Evolutionary conservation across 768 basidiomycete genomes (phyloP), one percentile per base, ranked within the genome.

Genomic region (Mycena belliarum): DNA sequence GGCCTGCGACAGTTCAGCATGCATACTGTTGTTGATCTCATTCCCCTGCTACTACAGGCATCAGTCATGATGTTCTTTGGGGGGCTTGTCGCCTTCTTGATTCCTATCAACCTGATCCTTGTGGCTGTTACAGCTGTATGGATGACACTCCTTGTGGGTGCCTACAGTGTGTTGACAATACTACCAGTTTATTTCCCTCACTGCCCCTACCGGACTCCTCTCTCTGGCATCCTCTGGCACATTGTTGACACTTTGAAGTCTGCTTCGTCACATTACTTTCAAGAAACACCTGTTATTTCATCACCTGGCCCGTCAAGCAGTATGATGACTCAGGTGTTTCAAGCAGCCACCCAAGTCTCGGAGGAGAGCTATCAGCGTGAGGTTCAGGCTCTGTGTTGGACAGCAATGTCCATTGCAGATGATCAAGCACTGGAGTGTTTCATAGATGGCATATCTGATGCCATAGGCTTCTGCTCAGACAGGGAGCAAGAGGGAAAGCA

Each of bases 141-240:
- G 42, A 21, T 29, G 28, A 11, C 33, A 7, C 15, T 46, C 1
- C 6, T 54, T n/a, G 37, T 38, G 5, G 16, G 6, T 25, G 26
- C n/a, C n/a, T 54, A 54, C n/a, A 20, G 23, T 32, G 3, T 37
- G 11, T 23, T 46, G 11, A 54, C 52, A 4, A 23, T 26, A 35
- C 9, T 54, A 3, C 52, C 52, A 23, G 23, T 54, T 14, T 45
- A 33, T 35, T 20, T 16, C 0, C 25, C 52, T 18, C 43, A 54
- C 16, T 54, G 29, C 25, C 52, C 52, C 16, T 54, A 54, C 32
- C 38, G 52, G 52, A 54, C 52, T 2, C 52, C 52, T 25, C 52
- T 54, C 25, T 54, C 52, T 11, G 44, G 52, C 16, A 38, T 44
- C 6, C 15, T 54, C 6, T 54, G 43, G 43, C 52, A 32, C 10